Conservation (phyloP, 768 basidiomycete species). For the Suillus fuscotomentosus region DNA sequence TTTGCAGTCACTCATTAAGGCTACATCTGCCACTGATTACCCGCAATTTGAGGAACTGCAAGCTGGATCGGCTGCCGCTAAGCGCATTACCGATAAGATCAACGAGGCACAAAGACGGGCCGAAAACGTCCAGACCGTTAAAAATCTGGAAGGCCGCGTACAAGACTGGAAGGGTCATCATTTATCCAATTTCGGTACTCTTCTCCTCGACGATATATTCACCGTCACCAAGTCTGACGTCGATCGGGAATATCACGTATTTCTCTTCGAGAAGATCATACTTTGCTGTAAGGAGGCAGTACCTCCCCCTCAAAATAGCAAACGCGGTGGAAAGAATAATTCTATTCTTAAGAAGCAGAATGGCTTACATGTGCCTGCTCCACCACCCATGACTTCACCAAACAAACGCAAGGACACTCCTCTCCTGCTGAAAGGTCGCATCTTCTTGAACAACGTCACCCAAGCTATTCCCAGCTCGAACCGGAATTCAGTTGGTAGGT, state of each 20-base stretch:
- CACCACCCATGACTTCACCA: slow-evolving; percentile 49
- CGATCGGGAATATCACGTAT: slow-evolving; percentile 97
- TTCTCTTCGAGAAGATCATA: slow-evolving; percentile 98
- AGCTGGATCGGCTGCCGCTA: slow-evolving; percentile 80
- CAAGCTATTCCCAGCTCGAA: slow-evolving; percentile 64
- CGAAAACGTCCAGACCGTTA: slow-evolving; percentile 89
- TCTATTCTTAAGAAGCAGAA: slow-evolving; percentile 86
- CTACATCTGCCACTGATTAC: slow-evolving; percentile 60
- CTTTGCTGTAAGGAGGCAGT: slow-evolving; percentile 95
- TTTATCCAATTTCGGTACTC: slow-evolving; percentile 88
- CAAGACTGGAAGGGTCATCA: slow-evolving; percentile 99
- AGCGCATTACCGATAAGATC: slow-evolving; percentile 92
- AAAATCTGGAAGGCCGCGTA: slow-evolving; percentile 80
- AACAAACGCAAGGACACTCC: slow-evolving; percentile 76
- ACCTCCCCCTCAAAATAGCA: slow-evolving; percentile 53
- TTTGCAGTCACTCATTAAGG: slow-evolving; percentile 71
- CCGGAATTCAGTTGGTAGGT: slow-evolving; percentile 62
- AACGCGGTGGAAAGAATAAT: slow-evolving; percentile 79
- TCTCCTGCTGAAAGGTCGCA: slow-evolving; percentile 90
- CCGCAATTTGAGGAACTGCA: slow-evolving; percentile 78
- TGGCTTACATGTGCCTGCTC: slow-evolving; percentile 42
- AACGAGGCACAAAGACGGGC: slow-evolving; percentile 93
- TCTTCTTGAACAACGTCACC: slow-evolving; percentile 95
- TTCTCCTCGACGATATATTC: slow-evolving; percentile 93
- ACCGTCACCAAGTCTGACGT: slow-evolving; percentile 94